A percentile compares a stretch with the other conserved stretches of the same genome.
Evolutionary conservation across 805 yeast species (phyloP).

Genomic region (Metschnikowia arizonensis): DNA sequence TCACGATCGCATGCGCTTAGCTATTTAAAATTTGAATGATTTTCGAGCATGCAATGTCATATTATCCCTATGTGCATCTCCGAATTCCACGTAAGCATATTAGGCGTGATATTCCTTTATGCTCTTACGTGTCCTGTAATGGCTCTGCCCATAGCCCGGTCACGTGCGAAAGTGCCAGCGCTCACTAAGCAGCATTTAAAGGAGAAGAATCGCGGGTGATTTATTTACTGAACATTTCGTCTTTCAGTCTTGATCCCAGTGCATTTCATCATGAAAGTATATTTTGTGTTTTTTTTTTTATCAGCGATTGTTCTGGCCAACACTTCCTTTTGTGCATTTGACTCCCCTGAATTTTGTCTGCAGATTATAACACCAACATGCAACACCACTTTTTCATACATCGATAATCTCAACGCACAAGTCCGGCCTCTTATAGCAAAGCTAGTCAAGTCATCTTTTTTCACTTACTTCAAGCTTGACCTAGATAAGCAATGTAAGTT

Average conservation of each 20-base stretch:
- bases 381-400: constrained; percentile 43
- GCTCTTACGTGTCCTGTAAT: neutral
- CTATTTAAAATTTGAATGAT: neutral
- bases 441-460: constrained; percentile 71
- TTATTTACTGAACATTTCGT: neutral
- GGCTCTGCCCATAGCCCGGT: neutral
- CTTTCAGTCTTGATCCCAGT: neutral
- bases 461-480: constrained; percentile 82
- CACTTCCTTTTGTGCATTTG: constrained; percentile 30
- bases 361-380: constrained; percentile 43
- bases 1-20: neutral
- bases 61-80: no score
- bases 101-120: neutral
- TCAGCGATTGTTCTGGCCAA: constrained; percentile 8
- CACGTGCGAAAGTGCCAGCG: constrained; percentile 4
- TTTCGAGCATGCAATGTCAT: neutral
- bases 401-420: constrained; percentile 33
- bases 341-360: constrained; percentile 42
- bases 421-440: constrained; percentile 48
- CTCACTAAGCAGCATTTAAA: constrained; percentile 1
- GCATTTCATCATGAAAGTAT: constrained; percentile 6
- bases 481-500: constrained; percentile 81
- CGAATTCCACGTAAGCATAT: neutral
- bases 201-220: constrained; percentile 2
- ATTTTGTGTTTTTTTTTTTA: constrained; percentile 6